A percentile compares a stretch with the other conserved stretches of the same genome.
Evolutionary conservation across 768 basidiomycete genomes (phyloP).

Genomic region (Suillus plorans): DNA sequence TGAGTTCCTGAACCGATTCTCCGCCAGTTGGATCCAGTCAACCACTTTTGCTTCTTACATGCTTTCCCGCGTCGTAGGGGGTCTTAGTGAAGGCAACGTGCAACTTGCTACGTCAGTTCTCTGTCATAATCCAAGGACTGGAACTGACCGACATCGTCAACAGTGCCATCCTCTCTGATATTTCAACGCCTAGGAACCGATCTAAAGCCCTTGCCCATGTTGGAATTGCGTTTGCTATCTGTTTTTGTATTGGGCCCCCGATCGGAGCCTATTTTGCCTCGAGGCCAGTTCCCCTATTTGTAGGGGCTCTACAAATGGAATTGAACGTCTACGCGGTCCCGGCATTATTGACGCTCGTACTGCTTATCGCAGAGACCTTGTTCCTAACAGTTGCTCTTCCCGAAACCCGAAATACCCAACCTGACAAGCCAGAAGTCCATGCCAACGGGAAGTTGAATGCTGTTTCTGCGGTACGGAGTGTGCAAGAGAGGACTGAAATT

Average conservation of each 20-base stretch:
- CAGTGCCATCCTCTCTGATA: constrained; percentile 92
- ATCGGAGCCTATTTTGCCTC: constrained; percentile 96
- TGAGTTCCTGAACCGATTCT: neutral
- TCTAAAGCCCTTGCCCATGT: constrained; percentile 88
- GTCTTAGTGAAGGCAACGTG: constrained; percentile 95
- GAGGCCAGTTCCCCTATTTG: constrained; percentile 64
- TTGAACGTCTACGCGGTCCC: constrained; percentile 91
- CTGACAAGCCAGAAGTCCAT: constrained; percentile 10
- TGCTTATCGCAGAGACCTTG: constrained; percentile 76
- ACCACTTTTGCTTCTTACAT: constrained; percentile 89
- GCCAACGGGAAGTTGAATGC: constrained; percentile 19
- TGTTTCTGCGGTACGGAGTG: constrained; percentile 16
- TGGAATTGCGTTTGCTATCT: constrained; percentile 95
- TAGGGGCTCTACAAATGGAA: constrained; percentile 55
- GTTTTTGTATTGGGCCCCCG: constrained; percentile 90
- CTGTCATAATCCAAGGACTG: neutral
- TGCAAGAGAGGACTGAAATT: constrained; percentile 51
- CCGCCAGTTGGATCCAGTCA: constrained; percentile 79
- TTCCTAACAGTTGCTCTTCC: constrained; percentile 78
- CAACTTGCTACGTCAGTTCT: constrained; percentile 85
- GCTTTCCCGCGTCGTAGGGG: constrained; percentile 88
- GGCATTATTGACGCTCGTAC: constrained; percentile 77
- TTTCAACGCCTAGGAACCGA: constrained; percentile 77
- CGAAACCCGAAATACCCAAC: constrained; percentile 69
- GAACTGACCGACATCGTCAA: neutral